These are phyloP conservation scores for Sarocladium strictum DNA, from an alignment of 2,329 filamentous ascomycete genomes.

Conservation along the genomic window DNA sequence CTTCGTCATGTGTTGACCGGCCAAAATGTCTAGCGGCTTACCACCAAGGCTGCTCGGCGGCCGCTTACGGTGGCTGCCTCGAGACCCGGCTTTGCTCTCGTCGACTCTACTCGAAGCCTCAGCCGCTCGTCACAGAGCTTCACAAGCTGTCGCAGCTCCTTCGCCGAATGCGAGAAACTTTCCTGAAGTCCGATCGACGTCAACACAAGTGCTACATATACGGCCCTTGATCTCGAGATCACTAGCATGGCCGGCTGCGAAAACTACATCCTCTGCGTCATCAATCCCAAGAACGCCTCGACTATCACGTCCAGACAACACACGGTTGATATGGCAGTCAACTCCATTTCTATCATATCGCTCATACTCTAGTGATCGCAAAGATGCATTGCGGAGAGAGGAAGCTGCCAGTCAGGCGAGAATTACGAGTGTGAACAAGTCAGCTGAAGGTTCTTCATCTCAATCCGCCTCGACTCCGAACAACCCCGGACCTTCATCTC, in stretches of 20 bases:
- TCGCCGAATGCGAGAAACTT: not conserved
- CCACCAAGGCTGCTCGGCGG: constrained; percentile 30
- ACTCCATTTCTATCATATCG: not conserved
- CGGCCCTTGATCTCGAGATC: not conserved
- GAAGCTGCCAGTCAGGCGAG: not conserved
- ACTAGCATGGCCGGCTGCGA: not conserved
- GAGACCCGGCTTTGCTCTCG: not conserved
- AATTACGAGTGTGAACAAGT: not conserved
- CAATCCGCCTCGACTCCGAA: not conserved
- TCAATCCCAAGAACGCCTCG: not conserved
- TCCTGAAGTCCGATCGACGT: not conserved
- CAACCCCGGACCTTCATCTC: not conserved
- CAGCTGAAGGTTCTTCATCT: not conserved
- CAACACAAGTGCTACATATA: not conserved
- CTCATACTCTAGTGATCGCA: not conserved
- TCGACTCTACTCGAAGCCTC: not conserved
- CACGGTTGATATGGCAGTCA: not conserved
- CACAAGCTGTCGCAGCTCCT: not conserved
- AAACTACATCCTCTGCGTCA: not conserved
- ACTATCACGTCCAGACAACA: not conserved
- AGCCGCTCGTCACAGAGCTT: not conserved
- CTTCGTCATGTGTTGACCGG: constrained; percentile 22
- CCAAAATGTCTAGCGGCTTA: constrained; percentile 35
- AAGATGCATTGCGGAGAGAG: not conserved
- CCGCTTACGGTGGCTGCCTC: constrained; percentile 18